These are phyloP conservation scores for Fomes fomentarius DNA, from an alignment of 1,284 basidiomycete genomes.

Conservation along the genomic window DNA sequence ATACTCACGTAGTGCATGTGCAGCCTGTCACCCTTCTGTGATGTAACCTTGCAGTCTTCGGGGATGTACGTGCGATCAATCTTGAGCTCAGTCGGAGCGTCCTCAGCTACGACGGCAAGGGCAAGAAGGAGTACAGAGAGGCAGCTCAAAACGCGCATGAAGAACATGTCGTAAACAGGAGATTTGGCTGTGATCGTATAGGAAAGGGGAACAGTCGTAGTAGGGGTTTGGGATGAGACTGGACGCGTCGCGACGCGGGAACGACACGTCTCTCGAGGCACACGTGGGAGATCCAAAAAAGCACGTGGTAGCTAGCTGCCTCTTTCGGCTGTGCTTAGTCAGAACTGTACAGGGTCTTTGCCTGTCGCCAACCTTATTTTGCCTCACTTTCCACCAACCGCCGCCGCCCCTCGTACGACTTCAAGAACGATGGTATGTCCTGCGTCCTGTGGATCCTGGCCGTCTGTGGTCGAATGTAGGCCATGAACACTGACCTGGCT, in stretches of 20 bases:
- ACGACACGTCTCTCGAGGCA: conserved; percentile 13
- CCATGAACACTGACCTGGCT: conserved; percentile 8
- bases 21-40: conserved; percentile 68
- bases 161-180: conserved; percentile 18
- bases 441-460: neutral
- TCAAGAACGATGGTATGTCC: conserved; percentile 37
- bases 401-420: conserved; percentile 33
- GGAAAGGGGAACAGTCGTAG: neutral
- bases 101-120: conserved; percentile 38
- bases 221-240: neutral
- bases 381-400: conserved; percentile 31
- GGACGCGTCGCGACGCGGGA: conserved; percentile 15
- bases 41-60: conserved; percentile 58
- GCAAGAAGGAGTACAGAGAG: conserved; percentile 45
- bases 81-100: conserved; percentile 56
- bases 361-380: conserved; percentile 38
- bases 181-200: neutral
- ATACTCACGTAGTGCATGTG: conserved; percentile 78
- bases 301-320: conserved; percentile 16
- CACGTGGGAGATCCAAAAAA: conserved; percentile 26
- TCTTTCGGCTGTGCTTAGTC: conserved; percentile 35
- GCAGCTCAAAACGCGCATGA: conserved; percentile 21
- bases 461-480: neutral
- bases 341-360: conserved; percentile 40
- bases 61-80: conserved; percentile 67